phyloP scores from a whole-genome alignment of 768 basidiomycete genomes.

The Collybia sordida region DNA sequence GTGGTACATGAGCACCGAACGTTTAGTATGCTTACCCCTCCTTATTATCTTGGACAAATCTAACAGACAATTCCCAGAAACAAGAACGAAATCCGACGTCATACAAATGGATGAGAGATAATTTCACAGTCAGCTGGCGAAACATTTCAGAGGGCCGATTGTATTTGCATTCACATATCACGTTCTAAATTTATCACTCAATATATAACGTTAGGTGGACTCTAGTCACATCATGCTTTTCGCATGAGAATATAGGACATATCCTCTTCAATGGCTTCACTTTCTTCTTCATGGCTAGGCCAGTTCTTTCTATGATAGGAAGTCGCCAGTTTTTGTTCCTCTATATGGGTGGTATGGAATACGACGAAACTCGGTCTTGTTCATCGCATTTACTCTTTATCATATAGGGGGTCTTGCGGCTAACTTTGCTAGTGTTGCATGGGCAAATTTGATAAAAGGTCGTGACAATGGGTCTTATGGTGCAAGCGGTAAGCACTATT shows the following conservation, averaged over 20 bases:
- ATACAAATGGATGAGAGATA: constrained; percentile 50
- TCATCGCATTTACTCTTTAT: constrained; percentile 4
- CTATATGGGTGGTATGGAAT: constrained; percentile 65
- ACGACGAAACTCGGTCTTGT: neutral
- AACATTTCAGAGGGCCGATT: constrained; percentile 66
- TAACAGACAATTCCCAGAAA: constrained; percentile 22
- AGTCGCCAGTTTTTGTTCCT: constrained; percentile 64
- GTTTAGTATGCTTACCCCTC: constrained; percentile 25
- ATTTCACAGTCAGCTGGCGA: constrained; percentile 62
- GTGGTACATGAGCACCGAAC: constrained; percentile 50
- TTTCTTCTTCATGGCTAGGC: constrained; percentile 73
- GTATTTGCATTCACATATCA: constrained; percentile 35
- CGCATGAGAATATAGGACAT: constrained; percentile 60
- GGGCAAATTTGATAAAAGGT: constrained; percentile 39
- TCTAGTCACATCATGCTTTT: constrained; percentile 67
- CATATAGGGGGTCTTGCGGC: constrained; percentile 58
- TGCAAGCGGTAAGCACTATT: constrained; percentile 63
- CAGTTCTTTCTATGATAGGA: constrained; percentile 63
- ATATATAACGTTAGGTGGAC: constrained; percentile 61
- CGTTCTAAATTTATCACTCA: neutral
- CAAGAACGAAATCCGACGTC: constrained; percentile 38
- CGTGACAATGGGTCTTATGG: constrained; percentile 50
- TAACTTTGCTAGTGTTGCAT: constrained; percentile 48
- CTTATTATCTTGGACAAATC: constrained; percentile 3
- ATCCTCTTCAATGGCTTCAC: constrained; percentile 78